Evolutionary conservation across 1,284 basidiomycete genomes (phyloP).

Genomic region (Irpex rosettiformis): DNA sequence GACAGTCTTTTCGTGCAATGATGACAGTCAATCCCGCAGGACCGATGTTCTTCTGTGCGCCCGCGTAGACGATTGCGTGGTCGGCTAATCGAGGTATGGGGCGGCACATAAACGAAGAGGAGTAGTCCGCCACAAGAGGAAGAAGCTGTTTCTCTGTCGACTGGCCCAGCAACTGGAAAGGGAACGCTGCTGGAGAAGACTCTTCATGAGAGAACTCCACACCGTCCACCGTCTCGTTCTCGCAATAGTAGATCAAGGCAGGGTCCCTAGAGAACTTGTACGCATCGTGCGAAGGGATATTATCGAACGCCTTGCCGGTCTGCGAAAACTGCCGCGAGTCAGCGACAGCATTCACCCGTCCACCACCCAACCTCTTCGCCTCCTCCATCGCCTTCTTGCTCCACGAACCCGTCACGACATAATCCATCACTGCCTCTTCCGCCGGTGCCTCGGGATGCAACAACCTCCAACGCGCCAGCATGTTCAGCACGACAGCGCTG

Average conservation of each 20-base stretch:
- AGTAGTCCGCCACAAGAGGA: slow-evolving; percentile 94
- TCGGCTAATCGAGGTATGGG: slow-evolving; percentile 85
- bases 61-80: slow-evolving; percentile 94
- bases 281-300: slow-evolving; percentile 69
- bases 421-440: slow-evolving; percentile 71
- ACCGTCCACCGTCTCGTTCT: slow-evolving; percentile 98
- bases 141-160: slow-evolving; percentile 36
- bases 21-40: slow-evolving; percentile 92
- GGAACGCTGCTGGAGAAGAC: slow-evolving; percentile 68
- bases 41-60: slow-evolving; percentile 99
- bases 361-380: slow-evolving; percentile 56
- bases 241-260: slow-evolving; percentile 97
- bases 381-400: slow-evolving; percentile 84
- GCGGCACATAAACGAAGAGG: slow-evolving; percentile 96
- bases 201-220: slow-evolving; percentile 78
- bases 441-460: slow-evolving; percentile 55
- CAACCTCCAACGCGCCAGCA: slow-evolving; percentile 77
- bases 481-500: slow-evolving; percentile 85
- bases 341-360: slow-evolving; percentile 64
- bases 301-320: slow-evolving; percentile 73
- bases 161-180: slow-evolving; percentile 63
- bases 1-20: slow-evolving; percentile 90
- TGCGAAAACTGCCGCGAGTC: slow-evolving; percentile 61
- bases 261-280: slow-evolving; percentile 82
- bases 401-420: slow-evolving; percentile 91